Evolutionary conservation across 257 asterid species (phyloP), one percentile per base, ranked within the genome.

Genomic region (Scutellaria baicalensis): DNA sequence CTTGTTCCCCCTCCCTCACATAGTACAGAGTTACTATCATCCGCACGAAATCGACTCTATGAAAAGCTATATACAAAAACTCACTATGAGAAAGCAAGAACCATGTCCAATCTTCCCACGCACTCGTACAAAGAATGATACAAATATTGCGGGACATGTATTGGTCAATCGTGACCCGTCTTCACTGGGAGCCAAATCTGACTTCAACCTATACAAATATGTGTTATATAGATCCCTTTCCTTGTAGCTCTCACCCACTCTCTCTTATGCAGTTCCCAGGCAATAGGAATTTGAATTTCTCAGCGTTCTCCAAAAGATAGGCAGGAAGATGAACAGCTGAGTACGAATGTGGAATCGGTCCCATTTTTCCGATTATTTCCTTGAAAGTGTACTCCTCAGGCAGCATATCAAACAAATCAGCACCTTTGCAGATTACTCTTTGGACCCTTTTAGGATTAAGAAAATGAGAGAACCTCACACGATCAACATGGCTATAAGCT

Each of bases 301-400:
- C 87, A 1, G 95, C 93, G 0, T 80, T 84, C 82, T 90, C 97
- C 81, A 88, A 67, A 44, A 90, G 93, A 85, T 80, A 88, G 3
- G 95, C 87, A 1, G 97, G 97, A 7, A 90, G 85, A 84, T 90
- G 91, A 21, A 90, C 93, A 3, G 93, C 95, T 0, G 96, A 90
- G 72, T 88, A 87, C 2, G 96, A 89, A 66, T 81, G 95, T 9
- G 92, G 95, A 31, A 89, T 83, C 16, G 88, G 86, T 36, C 96
- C 96, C 96, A 89, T 87, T 71, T 89, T 89, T 47, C 95, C 92
- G 5, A 89, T 89, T 55, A 89, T 89, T 49, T 86, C 95, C 78
- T 79, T 88, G 71, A 88, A 90, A 3, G 89, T 88, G 72, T 90
- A 84, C 82, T 90, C 97, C 70, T 90, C 97, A 0, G 97, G 97